Base-by-base conservation (phyloP, 176 grass and related monocot genomes). In the Eragrostis curvula region DNA sequence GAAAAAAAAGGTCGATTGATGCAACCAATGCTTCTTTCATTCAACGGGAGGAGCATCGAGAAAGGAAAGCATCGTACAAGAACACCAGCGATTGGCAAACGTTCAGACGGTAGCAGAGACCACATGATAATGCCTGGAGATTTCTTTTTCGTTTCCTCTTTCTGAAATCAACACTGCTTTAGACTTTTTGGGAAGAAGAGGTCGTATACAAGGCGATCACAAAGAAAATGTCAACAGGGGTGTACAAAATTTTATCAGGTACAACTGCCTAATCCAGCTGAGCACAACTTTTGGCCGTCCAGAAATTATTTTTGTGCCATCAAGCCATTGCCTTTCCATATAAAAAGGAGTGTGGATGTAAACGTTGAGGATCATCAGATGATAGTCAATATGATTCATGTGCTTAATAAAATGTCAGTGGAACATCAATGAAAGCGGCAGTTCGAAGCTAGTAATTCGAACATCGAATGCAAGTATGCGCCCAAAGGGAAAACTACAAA, bases 1-100 rank as follows among this genome's bases (percentile, higher is more conserved):
- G 5, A 43, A 27, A n/a, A 42, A 10, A 58, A 43, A 20, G 42
- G 42, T 36, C 2, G 12, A 17, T 57, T 57, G 69, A 80, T 68
- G 50, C 59, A 53, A 80, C 70, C 70, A 8, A 75, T 10, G 87
- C 70, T 39, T 71, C 47, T 42, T 71, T 65, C 6, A 46, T 86
- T 81, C 83, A 78, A 82, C 79, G 78, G 78, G 66, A 72, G 78
- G 66, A 72, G 58, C 47, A 86, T 78, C 48, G 57, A 73, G n/a
- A 65, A 40, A 20, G 6, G 30, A 36, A 50, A 44, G 30, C 7
- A 62, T 8, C 18, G 27, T 39, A 81, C 68, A 50, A 65, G 46
- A 66, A 61, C 41, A 46, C 68, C 71, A 66, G 29, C 11, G 46
- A 51, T 13, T 71, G 42, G 53, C 61, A 61, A 64, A 64, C 59